Base-by-base conservation (phyloP, 306 rosid species). In the Begonia loranthoides region DNA sequence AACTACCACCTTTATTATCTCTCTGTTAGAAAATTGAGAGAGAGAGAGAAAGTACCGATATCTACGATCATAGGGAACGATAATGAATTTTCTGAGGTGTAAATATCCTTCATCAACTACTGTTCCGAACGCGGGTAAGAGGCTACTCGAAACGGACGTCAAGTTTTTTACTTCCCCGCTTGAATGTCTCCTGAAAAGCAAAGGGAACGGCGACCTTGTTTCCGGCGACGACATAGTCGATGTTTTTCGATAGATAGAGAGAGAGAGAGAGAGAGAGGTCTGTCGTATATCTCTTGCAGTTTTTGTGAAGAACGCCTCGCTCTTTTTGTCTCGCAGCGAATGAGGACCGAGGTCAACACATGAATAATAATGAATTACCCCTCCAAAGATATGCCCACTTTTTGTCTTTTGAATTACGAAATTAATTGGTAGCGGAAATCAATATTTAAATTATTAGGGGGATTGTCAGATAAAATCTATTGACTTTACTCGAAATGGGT, bases 61-160 rank as follows among this genome's bases (percentile, higher is more conserved):
- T 84, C 87, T 71, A 14, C 79, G 69, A 28, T 81, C 86, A 58
- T 73, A 71, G 15, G 95, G 87, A 60, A 82, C 82, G 47, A 81
- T 68, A 14, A 69, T 72, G 57, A 72, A 65, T 50, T 75, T 81
- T 43, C 51, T 75, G 49, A 70, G 83, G 62, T 67, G 58, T 28
- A 70, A 53, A 69, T 84, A 67, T 21, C 66, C 76, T 19, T 74
- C 79, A 9, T 69, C 76, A 21, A 66, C 64, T 10, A 54, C 68
- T 38, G 80, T 73, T 36, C 89, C 89, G 61, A 88, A 81, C 52
- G 86, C 93, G 36, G 88, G 88, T 52, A 81, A 75, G 19, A 81
- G 69, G 61, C 83, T 75, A 68, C 83, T 74, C 9, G 93, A 79
- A 39, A 84, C 73, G 7, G 95, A 70, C 60, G 95, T 62, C 51